Percentiles rank a stretch among this genome's conserved stretches.
Evolutionary conservation across 2,329 filamentous ascomycete genomes (phyloP).

Genomic region (Pseudogymnoascus sp.): DNA sequence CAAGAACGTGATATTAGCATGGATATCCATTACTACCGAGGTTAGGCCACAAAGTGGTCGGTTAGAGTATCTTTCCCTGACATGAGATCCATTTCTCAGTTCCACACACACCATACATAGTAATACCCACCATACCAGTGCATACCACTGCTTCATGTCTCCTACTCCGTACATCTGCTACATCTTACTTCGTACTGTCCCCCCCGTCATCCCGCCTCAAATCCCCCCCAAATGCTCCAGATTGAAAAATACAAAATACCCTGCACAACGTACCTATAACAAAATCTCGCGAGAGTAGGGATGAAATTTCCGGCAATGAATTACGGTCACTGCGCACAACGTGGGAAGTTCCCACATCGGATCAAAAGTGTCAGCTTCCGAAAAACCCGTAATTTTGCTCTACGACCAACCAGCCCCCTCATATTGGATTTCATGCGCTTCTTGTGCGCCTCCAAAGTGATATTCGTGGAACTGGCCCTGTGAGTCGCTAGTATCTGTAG

Average conservation of each 20-base stretch:
- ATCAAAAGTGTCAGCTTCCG: slow-evolving; percentile 1
- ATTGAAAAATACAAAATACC: not conserved
- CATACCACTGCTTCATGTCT: too few relatives aligned
- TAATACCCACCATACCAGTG: too few relatives aligned
- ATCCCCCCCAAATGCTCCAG: not conserved
- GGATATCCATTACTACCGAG: not conserved
- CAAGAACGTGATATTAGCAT: not conserved
- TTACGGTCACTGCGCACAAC: not conserved
- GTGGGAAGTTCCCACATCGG: not conserved
- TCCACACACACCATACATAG: too few relatives aligned
- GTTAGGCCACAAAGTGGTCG: not conserved
- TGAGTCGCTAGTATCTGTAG: not conserved
- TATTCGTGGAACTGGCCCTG: not conserved
- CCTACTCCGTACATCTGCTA: not conserved
- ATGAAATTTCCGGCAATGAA: not conserved
- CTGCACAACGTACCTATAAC: not conserved
- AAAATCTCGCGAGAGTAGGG: not conserved
- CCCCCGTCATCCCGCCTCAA: not conserved
- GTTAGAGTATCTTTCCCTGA: not conserved
- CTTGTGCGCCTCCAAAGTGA: not conserved
- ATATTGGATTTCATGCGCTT: slow-evolving; percentile 7
- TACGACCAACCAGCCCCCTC: not conserved
- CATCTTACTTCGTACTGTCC: not conserved
- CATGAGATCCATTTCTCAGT: too few relatives aligned
- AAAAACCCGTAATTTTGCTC: not conserved